These are phyloP conservation scores for Avena atlantica DNA, from an alignment of 176 grass and related monocot genomes.

Conservation along the genomic window DNA sequence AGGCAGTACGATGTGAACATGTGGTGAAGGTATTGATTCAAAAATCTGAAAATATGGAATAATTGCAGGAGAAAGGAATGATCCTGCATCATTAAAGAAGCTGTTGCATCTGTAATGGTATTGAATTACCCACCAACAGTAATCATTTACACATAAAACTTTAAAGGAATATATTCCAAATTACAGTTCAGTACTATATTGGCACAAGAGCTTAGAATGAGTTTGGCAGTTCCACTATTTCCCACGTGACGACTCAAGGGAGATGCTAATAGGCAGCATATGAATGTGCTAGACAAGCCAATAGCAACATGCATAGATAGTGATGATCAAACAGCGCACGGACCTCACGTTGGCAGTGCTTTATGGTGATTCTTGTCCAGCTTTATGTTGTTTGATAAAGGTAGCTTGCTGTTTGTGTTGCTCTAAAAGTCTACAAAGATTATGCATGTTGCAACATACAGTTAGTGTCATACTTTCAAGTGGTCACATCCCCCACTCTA, in stretches of 20 bases:
- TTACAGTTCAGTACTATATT: constrained; percentile 5
- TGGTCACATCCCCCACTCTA: neutral
- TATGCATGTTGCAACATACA: constrained; percentile 6
- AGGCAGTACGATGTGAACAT: constrained; percentile 16
- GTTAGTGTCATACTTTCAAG: neutral
- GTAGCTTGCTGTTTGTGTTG: neutral
- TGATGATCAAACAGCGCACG: neutral
- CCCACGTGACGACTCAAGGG: neutral
- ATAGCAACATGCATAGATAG: constrained; percentile 33
- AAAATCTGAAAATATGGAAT: constrained; percentile 23
- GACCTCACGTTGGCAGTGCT: neutral
- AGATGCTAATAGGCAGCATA: neutral
- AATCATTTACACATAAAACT: neutral
- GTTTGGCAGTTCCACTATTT: neutral
- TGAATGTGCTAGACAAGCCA: constrained; percentile 34
- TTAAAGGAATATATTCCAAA: neutral
- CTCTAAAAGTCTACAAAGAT: constrained; percentile 9
- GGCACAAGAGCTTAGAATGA: neutral
- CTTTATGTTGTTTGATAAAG: constrained; percentile 7
- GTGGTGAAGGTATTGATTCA: neutral
- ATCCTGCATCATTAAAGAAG: constrained; percentile 1
- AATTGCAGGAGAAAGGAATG: neutral
- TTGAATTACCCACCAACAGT: constrained; percentile 1
- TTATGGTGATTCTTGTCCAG: constrained; percentile 10
- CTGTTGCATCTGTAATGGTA: neutral